Conservation (phyloP, 202 grass and related monocot genomes). For the Sporobolus alterniflorus region DNA sequence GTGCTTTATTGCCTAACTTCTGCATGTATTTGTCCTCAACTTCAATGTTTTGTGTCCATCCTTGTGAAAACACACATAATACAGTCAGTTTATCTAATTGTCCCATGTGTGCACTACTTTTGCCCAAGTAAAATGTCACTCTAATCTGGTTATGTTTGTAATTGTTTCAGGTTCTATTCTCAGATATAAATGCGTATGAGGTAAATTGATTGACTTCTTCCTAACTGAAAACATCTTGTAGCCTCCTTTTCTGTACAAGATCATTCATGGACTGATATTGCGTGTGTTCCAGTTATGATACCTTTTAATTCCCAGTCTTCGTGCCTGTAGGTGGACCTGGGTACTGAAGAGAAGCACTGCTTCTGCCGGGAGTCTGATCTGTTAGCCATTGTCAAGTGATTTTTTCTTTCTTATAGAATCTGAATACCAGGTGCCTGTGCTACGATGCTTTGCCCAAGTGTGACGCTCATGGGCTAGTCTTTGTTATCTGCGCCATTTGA, state of each 20-base stretch:
- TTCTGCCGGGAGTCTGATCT: slow-evolving; percentile 87
- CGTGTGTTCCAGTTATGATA: neutral
- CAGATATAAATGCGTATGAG: slow-evolving; percentile 93
- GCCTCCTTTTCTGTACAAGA: neutral
- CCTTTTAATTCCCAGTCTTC: neutral
- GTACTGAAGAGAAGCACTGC: slow-evolving; percentile 76
- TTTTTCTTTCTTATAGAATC: neutral
- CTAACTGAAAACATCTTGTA: neutral
- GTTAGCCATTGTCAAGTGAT: slow-evolving; percentile 79
- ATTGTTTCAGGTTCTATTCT: slow-evolving; percentile 86
- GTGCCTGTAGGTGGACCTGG: slow-evolving; percentile 76
- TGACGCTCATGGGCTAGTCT: neutral
- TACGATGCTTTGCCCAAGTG: neutral
- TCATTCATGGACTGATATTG: neutral
- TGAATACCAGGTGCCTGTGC: neutral
- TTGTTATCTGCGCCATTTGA: too few relatives aligned
- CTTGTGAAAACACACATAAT: neutral
- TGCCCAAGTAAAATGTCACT: neutral
- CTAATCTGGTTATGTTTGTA: slow-evolving; percentile 26
- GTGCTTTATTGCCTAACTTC: neutral
- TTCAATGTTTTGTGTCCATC: neutral
- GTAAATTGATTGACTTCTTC: slow-evolving; percentile 36
- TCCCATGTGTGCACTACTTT: neutral
- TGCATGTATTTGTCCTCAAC: neutral
- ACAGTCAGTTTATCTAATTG: neutral